Conservation (phyloP, 805 yeast genomes). For the Starmerella davenportii region DNA sequence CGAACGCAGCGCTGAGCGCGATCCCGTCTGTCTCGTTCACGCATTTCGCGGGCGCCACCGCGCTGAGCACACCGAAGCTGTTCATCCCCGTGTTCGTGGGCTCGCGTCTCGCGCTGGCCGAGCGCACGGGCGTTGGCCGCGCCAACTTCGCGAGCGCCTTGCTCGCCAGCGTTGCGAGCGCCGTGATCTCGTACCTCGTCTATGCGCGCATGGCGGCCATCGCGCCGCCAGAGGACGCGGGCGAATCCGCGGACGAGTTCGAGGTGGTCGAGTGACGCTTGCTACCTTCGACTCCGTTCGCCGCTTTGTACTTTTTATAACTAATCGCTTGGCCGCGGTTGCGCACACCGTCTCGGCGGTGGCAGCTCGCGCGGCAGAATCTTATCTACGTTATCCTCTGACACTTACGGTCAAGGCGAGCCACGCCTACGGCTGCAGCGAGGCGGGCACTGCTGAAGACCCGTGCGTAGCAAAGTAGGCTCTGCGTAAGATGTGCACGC, state of each 20-base stretch:
- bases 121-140: conserved; percentile 31
- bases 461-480: no score
- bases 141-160: conserved; percentile 46
- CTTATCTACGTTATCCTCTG: no score
- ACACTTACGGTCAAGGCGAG: no score
- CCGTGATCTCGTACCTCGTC: conserved; percentile 46
- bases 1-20: conserved; percentile 83
- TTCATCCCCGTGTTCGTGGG: conserved; percentile 67
- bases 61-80: conserved; percentile 65
- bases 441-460: no score
- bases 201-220: conserved; percentile 32
- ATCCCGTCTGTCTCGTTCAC: conserved; percentile 52
- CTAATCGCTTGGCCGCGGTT: no score
- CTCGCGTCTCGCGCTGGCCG: conserved; percentile 46
- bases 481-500: no score
- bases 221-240: not conserved
- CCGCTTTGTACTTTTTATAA: no score
- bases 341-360: no score
- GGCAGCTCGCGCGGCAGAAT: no score
- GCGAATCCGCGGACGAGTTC: not conserved
- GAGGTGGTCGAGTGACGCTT: not conserved
- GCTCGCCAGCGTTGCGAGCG: conserved; percentile 37
- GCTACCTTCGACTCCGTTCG: no score
- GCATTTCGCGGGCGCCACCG: conserved; percentile 52
- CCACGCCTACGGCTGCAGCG: no score